Conservation (phyloP, 2,329 filamentous ascomycete genomes). For the Stagonosporopsis chrysanthemi region DNA sequence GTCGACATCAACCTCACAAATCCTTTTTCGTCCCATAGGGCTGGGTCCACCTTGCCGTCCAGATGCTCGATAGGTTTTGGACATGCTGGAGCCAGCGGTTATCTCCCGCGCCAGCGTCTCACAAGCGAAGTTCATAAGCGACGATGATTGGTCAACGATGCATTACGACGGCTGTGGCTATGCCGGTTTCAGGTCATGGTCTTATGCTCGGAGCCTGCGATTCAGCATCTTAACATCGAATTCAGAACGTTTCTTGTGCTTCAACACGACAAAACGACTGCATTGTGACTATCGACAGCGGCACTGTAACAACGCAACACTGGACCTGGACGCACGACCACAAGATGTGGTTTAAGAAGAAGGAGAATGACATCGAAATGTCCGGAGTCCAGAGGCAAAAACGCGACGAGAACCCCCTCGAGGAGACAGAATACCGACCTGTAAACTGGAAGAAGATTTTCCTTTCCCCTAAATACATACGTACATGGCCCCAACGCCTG, state of each 20-base stretch:
- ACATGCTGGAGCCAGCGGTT: conserved; percentile 22
- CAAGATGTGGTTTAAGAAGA: conserved; percentile 33
- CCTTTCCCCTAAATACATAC: conserved; percentile 46
- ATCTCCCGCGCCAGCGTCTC: conserved; percentile 40
- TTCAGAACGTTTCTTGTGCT: conserved; percentile 1
- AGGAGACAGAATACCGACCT: conserved; percentile 44
- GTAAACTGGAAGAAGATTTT: conserved; percentile 47
- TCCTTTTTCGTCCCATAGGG: not conserved
- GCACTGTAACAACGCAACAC: not conserved
- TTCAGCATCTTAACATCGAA: not conserved
- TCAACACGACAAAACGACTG: not conserved
- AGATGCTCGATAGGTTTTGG: conserved; percentile 31
- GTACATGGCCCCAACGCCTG: conserved; percentile 25
- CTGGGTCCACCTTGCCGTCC: conserved; percentile 7
- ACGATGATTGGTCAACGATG: conserved; percentile 29
- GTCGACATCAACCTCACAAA: conserved; percentile 3
- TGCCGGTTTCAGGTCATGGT: conserved; percentile 37
- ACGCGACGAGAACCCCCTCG: conserved; percentile 24
- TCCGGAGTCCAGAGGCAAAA: conserved; percentile 31
- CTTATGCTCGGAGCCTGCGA: conserved; percentile 16
- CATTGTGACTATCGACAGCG: not conserved
- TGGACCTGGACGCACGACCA: not conserved
- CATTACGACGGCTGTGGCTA: conserved; percentile 29
- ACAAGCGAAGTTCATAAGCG: conserved; percentile 22
- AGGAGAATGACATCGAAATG: conserved; percentile 44